phyloP scores from a whole-genome alignment of 2,329 filamentous ascomycete species.

The Triangularia verruculosa region DNA sequence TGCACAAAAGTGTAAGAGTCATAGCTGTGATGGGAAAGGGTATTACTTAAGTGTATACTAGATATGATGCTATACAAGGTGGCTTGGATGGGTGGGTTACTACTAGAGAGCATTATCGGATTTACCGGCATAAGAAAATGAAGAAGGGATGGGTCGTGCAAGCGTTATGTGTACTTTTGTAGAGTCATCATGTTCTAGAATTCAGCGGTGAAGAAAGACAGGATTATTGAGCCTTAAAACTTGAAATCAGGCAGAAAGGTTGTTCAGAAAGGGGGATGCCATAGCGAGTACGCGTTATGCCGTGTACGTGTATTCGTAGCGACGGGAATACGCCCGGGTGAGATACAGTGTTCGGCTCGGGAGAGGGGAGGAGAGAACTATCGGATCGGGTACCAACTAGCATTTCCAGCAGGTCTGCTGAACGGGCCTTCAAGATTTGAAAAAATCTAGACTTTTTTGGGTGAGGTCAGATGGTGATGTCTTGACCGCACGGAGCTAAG shows the following conservation, averaged over 20 bases:
- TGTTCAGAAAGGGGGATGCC: neutral
- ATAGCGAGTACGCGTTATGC: neutral
- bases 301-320: neutral
- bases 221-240: neutral
- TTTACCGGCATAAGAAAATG: neutral
- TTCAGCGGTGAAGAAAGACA: neutral
- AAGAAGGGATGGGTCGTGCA: neutral
- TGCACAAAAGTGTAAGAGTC: neutral
- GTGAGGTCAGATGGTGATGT: neutral
- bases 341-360: neutral
- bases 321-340: neutral
- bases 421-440: neutral
- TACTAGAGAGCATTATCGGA: neutral
- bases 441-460: neutral
- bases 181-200: neutral
- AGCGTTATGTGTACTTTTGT: neutral
- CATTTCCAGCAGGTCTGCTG: too few species aligned
- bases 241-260: neutral
- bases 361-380: neutral
- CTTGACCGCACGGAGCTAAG: neutral
- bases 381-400: neutral
- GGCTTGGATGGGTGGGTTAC: neutral
- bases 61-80: neutral
- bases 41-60: neutral
- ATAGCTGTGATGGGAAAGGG: neutral